phyloP scores from a whole-genome alignment of 2,329 filamentous ascomycete species.

The Microdochium trichocladiopsis region DNA sequence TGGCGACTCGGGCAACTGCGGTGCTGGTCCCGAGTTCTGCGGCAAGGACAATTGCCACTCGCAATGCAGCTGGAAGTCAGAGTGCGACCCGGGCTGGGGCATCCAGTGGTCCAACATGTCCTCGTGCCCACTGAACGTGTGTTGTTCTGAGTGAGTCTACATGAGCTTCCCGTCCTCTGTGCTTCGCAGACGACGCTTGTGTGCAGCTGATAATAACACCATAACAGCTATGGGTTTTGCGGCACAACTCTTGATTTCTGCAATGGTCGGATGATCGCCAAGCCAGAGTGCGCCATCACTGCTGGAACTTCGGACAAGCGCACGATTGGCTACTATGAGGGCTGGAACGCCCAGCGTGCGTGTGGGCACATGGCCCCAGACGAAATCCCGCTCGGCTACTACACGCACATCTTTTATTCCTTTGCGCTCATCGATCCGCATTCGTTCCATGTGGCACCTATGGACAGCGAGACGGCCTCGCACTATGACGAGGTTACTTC shows the following conservation, averaged over 20 bases:
- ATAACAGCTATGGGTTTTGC: no score
- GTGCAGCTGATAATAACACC: no score
- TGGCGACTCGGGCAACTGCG: constrained; percentile 9
- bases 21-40: constrained; percentile 15
- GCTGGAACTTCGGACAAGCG: neutral
- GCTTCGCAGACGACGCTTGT: no score
- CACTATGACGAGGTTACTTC: constrained; percentile 4
- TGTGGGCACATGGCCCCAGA: constrained; percentile 17
- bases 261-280: constrained; percentile 5
- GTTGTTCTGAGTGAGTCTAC: constrained; percentile 25
- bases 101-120: constrained; percentile 9
- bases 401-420: constrained; percentile 25
- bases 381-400: constrained; percentile 11
- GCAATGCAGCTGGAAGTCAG: constrained; percentile 14
- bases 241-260: constrained; percentile 15
- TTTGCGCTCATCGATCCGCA: constrained; percentile 23
- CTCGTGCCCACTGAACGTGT: constrained; percentile 24
- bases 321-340: constrained; percentile 21
- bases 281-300: constrained; percentile 2
- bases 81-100: constrained; percentile 22
- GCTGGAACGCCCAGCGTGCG: constrained; percentile 9
- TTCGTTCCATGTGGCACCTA: constrained; percentile 15
- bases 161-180: no score
- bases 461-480: constrained; percentile 5
- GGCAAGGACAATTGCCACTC: constrained; percentile 11